These are phyloP conservation scores for Amyloporia xantha DNA, from an alignment of 768 basidiomycete species.

Conservation along the genomic window DNA sequence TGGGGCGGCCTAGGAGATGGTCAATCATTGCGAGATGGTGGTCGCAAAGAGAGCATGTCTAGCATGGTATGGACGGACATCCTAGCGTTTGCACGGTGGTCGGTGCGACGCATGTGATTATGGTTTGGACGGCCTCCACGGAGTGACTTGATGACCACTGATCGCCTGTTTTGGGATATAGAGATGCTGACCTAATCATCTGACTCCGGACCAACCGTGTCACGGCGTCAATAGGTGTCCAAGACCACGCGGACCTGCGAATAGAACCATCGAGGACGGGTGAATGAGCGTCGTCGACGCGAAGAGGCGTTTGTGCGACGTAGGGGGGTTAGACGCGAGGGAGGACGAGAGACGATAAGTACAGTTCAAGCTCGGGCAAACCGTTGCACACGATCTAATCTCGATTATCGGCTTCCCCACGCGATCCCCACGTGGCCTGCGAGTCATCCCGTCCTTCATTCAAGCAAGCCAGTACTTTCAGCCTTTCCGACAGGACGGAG, in stretches of 20 bases:
- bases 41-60: conserved; percentile 1
- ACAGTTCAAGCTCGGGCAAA: no score
- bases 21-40: conserved; percentile 67
- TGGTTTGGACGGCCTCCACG: conserved; percentile 2
- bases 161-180: not conserved
- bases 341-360: no score
- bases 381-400: not conserved
- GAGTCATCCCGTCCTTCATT: no score
- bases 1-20: conserved; percentile 84
- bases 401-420: not conserved
- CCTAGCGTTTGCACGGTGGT: not conserved
- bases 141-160: not conserved
- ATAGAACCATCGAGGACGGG: no score
- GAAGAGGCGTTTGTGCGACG: no score
- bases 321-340: no score
- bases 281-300: no score
- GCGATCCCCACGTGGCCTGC: no score
- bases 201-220: not conserved
- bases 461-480: no score
- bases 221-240: no score
- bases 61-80: not conserved
- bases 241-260: no score
- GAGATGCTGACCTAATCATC: not conserved
- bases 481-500: no score
- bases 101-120: conserved; percentile 20